phyloP scores from a whole-genome alignment of 1,139 yeast species.

The Pichia sp. region DNA sequence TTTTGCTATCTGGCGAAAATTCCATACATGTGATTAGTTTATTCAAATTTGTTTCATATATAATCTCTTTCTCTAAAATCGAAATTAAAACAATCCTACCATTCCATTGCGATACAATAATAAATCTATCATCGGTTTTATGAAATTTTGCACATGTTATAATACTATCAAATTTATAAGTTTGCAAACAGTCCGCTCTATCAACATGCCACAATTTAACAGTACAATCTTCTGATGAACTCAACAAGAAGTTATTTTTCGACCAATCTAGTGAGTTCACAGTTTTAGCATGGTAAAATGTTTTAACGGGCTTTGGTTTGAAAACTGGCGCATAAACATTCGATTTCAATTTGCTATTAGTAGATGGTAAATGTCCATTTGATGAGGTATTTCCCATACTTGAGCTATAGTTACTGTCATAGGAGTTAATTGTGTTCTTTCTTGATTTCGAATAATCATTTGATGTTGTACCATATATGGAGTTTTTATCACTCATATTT shows the following conservation, averaged over 20 bases:
- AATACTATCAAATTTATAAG: constrained; percentile 70
- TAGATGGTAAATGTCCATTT: background rate
- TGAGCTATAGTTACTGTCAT: background rate
- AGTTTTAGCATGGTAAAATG: constrained; percentile 58
- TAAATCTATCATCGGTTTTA: constrained; percentile 82
- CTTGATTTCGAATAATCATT: constrained; percentile 3
- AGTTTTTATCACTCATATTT: constrained; percentile 12
- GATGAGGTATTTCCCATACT: background rate
- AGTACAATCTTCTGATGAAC: constrained; percentile 83
- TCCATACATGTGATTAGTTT: constrained; percentile 61
- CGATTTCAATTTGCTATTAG: constrained; percentile 6
- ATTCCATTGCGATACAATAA: constrained; percentile 77
- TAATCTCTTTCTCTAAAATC: constrained; percentile 64
- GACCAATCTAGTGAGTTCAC: constrained; percentile 82
- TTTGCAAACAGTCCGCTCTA: constrained; percentile 52
- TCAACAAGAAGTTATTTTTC: constrained; percentile 69
- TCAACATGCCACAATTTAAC: constrained; percentile 83
- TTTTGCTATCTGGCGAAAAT: constrained; percentile 63
- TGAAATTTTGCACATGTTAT: constrained; percentile 81
- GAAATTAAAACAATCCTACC: constrained; percentile 79
- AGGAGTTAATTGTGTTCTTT: constrained; percentile 6
- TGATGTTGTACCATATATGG: constrained; percentile 11
- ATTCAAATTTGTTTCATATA: constrained; percentile 33
- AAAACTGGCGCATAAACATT: constrained; percentile 68
- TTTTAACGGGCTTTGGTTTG: constrained; percentile 57